A percentile compares a stretch with the other conserved stretches of the same genome.
These are phyloP conservation scores for Solanum chiquidenum DNA, from an alignment of 257 asterid genomes.

Conservation along the genomic window DNA sequence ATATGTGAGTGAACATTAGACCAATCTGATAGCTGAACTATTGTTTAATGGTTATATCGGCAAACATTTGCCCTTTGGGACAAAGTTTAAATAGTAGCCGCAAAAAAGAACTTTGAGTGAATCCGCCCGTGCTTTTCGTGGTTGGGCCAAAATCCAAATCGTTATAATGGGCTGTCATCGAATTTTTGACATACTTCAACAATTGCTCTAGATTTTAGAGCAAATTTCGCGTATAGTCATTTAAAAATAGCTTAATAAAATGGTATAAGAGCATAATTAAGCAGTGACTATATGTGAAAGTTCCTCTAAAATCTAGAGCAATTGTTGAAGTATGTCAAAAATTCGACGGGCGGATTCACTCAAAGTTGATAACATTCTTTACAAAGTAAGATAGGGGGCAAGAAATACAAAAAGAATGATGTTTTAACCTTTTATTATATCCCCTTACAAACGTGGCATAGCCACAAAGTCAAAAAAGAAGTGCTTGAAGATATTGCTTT, in stretches of 20 bases:
- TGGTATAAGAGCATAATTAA: no score
- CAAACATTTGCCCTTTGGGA: neutral
- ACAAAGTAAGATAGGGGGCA: neutral
- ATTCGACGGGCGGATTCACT: neutral
- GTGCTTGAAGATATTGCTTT: neutral
- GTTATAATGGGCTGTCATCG: neutral
- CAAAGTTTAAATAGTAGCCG: neutral
- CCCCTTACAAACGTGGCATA: neutral
- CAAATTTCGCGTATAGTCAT: no score
- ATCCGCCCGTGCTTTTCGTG: neutral
- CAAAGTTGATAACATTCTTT: neutral
- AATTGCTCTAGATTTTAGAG: no score
- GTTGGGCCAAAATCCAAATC: neutral
- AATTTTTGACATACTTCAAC: no score
- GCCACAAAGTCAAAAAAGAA: neutral
- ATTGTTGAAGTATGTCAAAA: no score
- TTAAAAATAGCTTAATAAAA: no score
- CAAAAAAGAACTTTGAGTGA: neutral
- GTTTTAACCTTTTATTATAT: neutral
- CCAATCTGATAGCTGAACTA: neutral
- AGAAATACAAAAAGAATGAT: neutral
- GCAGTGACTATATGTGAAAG: no score
- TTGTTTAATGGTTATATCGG: neutral
- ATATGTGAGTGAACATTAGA: neutral
- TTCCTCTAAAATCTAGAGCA: no score